Base-by-base conservation (phyloP, 345 rosid species). In the Ceriops decandra region DNA sequence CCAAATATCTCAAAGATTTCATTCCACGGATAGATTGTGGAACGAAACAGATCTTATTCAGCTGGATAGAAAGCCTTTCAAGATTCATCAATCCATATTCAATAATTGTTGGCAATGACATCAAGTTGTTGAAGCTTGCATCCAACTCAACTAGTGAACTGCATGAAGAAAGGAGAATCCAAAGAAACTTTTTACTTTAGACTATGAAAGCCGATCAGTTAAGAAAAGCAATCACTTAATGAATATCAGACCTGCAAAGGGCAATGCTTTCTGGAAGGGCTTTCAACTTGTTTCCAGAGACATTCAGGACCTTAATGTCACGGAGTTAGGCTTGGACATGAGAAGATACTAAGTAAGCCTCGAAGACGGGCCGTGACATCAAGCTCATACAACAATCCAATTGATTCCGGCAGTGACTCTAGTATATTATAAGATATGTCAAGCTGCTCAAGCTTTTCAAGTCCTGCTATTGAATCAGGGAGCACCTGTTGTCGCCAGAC, bases 121-220 rank as follows among this genome's bases (percentile, higher is more conserved):
- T 11, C 66, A 75, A 64, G 66, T 75, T 75, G 70, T 75, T 75
- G 30, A 75, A 75, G 70, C 78, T 75, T 26, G 74, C 78, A 64
- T 75, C 78, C 3, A 75, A 27, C 54, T 69, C 78, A 61, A 69
- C 73, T 49, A 75, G 27, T 21, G 78, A 75, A 27, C 78, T 75
- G 46, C 20, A 36, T 2, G 1, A 52, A 35, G 6, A 73, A 28
- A 28, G 7, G 19, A 62, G n/a, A n/a, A 67, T 2, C 31, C 11
- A 27, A 32, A 53, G 30, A 42, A 42, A 2, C 5, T 42, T 11
- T 11, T 42, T 42, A 3, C 19, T 42, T 42, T 26, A 19, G 22
- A 0, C 17, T 9, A 17, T 22, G 7, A 20, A 21, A 27, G 19
- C 3, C 35, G 26, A 56, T 52, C 26, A 54, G 27, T 8, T 10